Base-by-base conservation (phyloP, 2,329 filamentous ascomycete genomes). In the Aspergillus vadensis region DNA sequence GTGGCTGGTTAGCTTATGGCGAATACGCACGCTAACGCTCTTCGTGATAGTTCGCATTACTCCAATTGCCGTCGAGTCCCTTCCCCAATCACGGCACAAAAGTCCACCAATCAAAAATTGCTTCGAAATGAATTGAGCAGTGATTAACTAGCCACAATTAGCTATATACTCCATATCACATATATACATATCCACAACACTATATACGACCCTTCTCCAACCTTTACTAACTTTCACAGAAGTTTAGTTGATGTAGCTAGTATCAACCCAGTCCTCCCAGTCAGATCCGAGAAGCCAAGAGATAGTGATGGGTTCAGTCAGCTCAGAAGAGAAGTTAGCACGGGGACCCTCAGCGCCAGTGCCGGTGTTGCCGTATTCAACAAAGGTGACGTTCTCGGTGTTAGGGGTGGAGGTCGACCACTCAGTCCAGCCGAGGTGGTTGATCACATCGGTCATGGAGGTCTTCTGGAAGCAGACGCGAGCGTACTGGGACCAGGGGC, bases 291-390 rank as follows among this genome's bases (percentile, higher is more conserved):
- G 69, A 44, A 85, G 74, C 6, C 70, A 75, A 3, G 68, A 67
- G 56, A 85, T 83, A 4, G 65, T 63, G 17, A 84, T 68, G 21
- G 82, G 71, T 48, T 71, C 61, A 27, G 65, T 70, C 49, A 83
- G 60, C 58, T 73, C 78, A 39, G 71, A 77, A 1, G 78, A 70
- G 65, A 85, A 85, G 60, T 73, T 77, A 9, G 83, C 85, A 53
- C 86, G 77, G 0, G 77, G 80, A 0, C 85, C 85, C 17, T 74
- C 72, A 2, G 86, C 78, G 2, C 87, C 87, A 32, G 76, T 70
- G 1, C 87, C 87, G 1, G 80, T 80, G 72, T 89, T 89, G 19
- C 66, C 74, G 68, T 83, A 88, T 77, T 89, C 87, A 9, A 75
- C 83, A 63, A 84, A 88, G 25, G 77, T 72, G 1, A 88, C 82